phyloP scores from a whole-genome alignment of 345 rosid genomes.

The Eucalyptus erythrocorys region DNA sequence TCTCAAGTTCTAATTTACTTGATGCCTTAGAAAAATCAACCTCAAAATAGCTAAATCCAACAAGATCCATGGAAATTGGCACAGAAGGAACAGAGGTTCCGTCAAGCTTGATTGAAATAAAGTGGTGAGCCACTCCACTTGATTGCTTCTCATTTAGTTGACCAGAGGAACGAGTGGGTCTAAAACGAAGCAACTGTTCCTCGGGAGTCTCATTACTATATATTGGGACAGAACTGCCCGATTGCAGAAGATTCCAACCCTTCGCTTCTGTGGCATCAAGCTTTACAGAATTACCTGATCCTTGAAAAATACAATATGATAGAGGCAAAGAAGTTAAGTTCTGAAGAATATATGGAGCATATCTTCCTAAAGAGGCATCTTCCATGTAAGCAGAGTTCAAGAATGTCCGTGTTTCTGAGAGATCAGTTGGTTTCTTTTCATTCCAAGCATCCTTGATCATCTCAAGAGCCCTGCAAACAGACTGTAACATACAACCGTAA shows the following conservation, averaged over 20 bases:
- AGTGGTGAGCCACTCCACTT: slow-evolving; percentile 57
- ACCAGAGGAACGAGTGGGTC: slow-evolving; percentile 46
- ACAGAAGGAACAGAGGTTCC: slow-evolving; percentile 68
- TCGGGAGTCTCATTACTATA: slow-evolving; percentile 48
- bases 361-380: slow-evolving; percentile 36
- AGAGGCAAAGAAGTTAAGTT: slow-evolving; percentile 83
- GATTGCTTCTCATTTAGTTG: slow-evolving; percentile 49
- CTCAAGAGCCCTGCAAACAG: slow-evolving; percentile 63
- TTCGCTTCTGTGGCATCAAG: slow-evolving; percentile 25
- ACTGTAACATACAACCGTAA: slow-evolving; percentile 18
- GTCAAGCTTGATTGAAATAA: slow-evolving; percentile 67
- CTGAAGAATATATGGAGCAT: slow-evolving; percentile 86
- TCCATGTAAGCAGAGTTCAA: slow-evolving; percentile 15
- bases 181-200: slow-evolving; percentile 36
- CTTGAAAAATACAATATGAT: slow-evolving; percentile 48
- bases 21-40: slow-evolving; percentile 72
- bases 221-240: slow-evolving; percentile 74
- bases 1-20: slow-evolving; percentile 1
- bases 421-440: slow-evolving; percentile 19
- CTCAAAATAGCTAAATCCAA: slow-evolving; percentile 74
- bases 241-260: slow-evolving; percentile 40
- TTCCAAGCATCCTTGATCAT: slow-evolving; percentile 62
- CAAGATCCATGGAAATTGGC: slow-evolving; percentile 88
- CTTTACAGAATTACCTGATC: slow-evolving; percentile 24
- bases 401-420: slow-evolving; percentile 22